Percentiles rank a stretch among this genome's conserved stretches.
Conservation (phyloP, 1,284 basidiomycete genomes). For the Ganoderma leucocontextum region DNA sequence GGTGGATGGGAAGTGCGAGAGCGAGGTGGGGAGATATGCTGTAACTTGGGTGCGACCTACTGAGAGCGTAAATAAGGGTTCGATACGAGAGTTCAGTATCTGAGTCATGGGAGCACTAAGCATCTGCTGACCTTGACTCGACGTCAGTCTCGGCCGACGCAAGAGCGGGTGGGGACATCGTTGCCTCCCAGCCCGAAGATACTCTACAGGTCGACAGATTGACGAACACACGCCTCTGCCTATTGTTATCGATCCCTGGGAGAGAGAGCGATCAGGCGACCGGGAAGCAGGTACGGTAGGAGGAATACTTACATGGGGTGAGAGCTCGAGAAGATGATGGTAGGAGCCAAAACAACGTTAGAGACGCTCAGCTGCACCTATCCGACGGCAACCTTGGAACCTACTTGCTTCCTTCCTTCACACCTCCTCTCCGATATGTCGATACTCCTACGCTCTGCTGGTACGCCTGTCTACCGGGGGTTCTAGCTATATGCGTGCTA, state of each 20-base stretch:
- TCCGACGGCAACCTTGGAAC: background rate
- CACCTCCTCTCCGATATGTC: background rate
- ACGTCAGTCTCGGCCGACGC: background rate
- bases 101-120: background rate
- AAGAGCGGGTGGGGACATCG: background rate
- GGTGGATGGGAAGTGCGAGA: constrained; percentile 5
- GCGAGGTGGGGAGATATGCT: constrained; percentile 3
- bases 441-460: background rate
- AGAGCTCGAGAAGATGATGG: constrained; percentile 2
- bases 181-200: background rate
- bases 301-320: background rate
- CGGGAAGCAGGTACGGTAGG: background rate
- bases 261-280: background rate
- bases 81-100: background rate
- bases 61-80: constrained; percentile 9
- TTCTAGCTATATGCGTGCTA: background rate
- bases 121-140: background rate
- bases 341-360: background rate
- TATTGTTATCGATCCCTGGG: constrained; percentile 1
- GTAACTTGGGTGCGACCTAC: background rate
- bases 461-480: background rate
- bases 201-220: background rate
- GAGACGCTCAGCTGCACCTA: background rate
- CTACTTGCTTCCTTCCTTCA: background rate
- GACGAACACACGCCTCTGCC: background rate